A percentile compares a stretch with the other conserved stretches of the same genome.
Conservation (phyloP, 2,329 filamentous ascomycete species). For the Pseudocercospora eumusae region DNA sequence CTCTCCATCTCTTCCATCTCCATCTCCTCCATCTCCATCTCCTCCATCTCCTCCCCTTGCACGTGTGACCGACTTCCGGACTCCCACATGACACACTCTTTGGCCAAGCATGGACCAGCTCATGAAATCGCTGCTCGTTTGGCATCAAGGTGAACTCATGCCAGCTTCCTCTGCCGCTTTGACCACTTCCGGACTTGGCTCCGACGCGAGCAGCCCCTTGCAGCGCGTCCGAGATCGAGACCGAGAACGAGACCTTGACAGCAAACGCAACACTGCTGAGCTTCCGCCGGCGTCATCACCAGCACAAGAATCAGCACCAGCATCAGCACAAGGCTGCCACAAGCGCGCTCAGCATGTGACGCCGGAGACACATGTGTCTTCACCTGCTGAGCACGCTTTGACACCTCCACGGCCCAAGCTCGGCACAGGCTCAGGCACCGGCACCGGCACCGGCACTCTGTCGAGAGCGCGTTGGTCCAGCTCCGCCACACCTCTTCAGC, state of each 20-base stretch:
- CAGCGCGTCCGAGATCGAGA: background rate
- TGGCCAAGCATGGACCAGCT: slow-evolving; percentile 15
- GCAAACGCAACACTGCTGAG: background rate
- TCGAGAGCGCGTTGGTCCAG: slow-evolving; percentile 2
- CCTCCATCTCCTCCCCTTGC: too few relatives aligned
- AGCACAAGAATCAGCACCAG: too few relatives aligned
- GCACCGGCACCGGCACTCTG: background rate
- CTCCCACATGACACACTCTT: too few relatives aligned
- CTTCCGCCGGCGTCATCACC: background rate
- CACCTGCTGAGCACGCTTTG: slow-evolving; percentile 2
- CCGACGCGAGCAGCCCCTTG: background rate
- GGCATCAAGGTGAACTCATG: slow-evolving; percentile 21
- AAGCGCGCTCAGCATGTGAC: background rate
- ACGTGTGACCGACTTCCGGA: too few relatives aligned
- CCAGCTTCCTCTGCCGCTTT: slow-evolving; percentile 20
- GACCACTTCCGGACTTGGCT: background rate
- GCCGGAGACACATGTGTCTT: background rate
- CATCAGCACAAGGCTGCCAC: background rate
- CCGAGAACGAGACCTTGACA: too few relatives aligned
- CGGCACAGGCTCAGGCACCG: background rate
- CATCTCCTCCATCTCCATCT: too few relatives aligned
- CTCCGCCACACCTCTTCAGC: background rate
- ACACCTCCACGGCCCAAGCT: slow-evolving; percentile 3
- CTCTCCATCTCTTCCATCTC: too few relatives aligned
- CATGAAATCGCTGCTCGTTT: slow-evolving; percentile 18